These are phyloP conservation scores for Phytophthora tubulina DNA, from an alignment of 352 stramenopile genomes.

Conservation along the genomic window DNA sequence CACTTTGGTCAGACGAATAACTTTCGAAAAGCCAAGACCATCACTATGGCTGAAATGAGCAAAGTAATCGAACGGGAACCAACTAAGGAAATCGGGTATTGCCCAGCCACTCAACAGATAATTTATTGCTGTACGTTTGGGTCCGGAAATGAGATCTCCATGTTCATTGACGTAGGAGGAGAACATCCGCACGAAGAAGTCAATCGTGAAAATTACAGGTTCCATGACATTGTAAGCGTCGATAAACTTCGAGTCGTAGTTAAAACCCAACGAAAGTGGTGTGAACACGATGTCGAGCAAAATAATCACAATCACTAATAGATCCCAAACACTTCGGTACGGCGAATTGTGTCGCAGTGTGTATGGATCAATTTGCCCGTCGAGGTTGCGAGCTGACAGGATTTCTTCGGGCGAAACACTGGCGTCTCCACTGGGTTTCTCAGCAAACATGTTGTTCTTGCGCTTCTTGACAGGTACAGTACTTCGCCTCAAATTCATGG, in stretches of 20 bases:
- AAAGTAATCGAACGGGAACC: constrained; percentile 69
- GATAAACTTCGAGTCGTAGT: constrained; percentile 44
- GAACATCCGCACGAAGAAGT: constrained; percentile 73
- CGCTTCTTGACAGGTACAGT: constrained; percentile 12
- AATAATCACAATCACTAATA: constrained; percentile 61
- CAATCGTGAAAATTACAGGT: constrained; percentile 52
- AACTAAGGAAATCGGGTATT: constrained; percentile 68
- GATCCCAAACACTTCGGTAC: constrained; percentile 54
- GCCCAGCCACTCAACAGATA: constrained; percentile 70
- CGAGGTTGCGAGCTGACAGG: constrained; percentile 44
- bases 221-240: constrained; percentile 47
- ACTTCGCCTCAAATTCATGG: constrained; percentile 37
- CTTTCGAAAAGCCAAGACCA: constrained; percentile 64
- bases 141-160: constrained; percentile 61
- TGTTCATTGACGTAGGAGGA: constrained; percentile 63
- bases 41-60: constrained; percentile 41
- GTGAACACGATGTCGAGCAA: constrained; percentile 65
- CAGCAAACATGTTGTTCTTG: constrained; percentile 41
- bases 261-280: constrained; percentile 67
- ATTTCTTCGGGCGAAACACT: constrained; percentile 51
- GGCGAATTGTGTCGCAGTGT: constrained; percentile 64
- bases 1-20: constrained; percentile 73
- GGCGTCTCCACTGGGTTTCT: constrained; percentile 18
- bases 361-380: constrained; percentile 48
- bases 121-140: constrained; percentile 49